Conservation (phyloP, 2,329 filamentous ascomycete genomes). For the Monosporascus ibericus region DNA sequence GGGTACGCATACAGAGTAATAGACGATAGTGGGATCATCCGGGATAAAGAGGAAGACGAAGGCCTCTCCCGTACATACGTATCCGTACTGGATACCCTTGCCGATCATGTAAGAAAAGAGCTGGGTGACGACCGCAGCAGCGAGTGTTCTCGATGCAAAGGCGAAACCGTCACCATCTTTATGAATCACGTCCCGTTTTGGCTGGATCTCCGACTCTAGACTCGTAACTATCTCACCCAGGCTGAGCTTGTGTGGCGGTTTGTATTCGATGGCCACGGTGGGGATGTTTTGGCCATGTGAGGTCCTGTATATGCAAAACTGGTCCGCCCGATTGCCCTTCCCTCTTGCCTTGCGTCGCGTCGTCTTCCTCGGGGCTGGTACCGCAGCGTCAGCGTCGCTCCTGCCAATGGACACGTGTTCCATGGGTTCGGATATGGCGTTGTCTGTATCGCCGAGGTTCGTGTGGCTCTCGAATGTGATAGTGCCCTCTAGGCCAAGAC, state of each 20-base stretch:
- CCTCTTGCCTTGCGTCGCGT: slow-evolving; percentile 15
- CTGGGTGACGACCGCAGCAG: slow-evolving; percentile 30
- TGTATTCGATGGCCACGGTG: neutral
- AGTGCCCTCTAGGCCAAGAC: slow-evolving; percentile 26
- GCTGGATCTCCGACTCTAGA: slow-evolving; percentile 27
- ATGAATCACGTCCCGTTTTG: slow-evolving; percentile 27
- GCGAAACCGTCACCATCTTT: slow-evolving; percentile 22
- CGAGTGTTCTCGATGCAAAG: slow-evolving; percentile 24
- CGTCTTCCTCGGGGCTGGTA: slow-evolving; percentile 3
- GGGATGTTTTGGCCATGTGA: slow-evolving; percentile 18
- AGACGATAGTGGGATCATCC: too few relatives aligned
- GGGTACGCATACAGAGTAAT: too few relatives aligned
- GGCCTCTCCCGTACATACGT: too few relatives aligned
- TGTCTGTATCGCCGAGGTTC: slow-evolving; percentile 22
- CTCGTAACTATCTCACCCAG: slow-evolving; percentile 24
- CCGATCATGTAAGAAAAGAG: neutral
- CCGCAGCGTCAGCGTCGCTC: slow-evolving; percentile 3
- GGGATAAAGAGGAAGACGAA: too few relatives aligned
- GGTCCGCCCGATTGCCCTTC: slow-evolving; percentile 26
- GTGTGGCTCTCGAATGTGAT: slow-evolving; percentile 32
- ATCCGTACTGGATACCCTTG: too few relatives aligned
- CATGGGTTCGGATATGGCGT: slow-evolving; percentile 17
- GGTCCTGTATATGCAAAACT: slow-evolving; percentile 25
- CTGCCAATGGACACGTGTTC: slow-evolving; percentile 16
- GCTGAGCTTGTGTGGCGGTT: slow-evolving; percentile 1